Base-by-base conservation (phyloP, 805 yeast species). In the Ogataea neopini region DNA sequence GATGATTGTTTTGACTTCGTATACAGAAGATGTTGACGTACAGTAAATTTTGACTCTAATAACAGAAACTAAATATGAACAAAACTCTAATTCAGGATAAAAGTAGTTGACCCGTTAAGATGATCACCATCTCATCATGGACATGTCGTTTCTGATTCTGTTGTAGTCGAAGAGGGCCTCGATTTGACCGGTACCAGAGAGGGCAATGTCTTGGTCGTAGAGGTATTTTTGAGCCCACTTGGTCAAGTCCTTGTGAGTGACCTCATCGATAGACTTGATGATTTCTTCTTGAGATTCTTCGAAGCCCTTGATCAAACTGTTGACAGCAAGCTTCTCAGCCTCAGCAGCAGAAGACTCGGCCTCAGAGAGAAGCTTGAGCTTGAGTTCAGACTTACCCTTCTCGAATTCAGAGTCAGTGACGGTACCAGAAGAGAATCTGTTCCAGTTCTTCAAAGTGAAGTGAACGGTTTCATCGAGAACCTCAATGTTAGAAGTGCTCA, bases 81-180 rank as follows among this genome's bases (percentile, higher is more conserved):
- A 42, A 30, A 33, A 25, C 35, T 30, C 38, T 42, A 34, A 41
- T 45, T 42, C 26, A 14, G 35, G 46, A 41, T 6, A 22, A 20
- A 18, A 41, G 23, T 10, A 32, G 17, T 19, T 13, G 38, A 22
- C 25, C 32, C 15, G 25, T 3, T 19, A 25, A 7, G 19, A 11
- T 20, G 50, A 18, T 69, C 68, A 81, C 85, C 85, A 81, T 85
- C 95, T 86, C 83, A 86, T 76, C 88, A 85, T 80, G 63, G 94
- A 80, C 90, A 88, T 87, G 64, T 85, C 91, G 72, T 83, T 84
- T 84, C 96, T 85, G 69, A 82, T 73, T 82, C 92, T 84, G 80
- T 74, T 76, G 81, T 87, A 87, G 70, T 87, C 96, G 67, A 86
- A 75, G 71, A 87, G 75, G 57, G 76, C 88, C 78, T 87, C 96